These are phyloP conservation scores for Cynanchum wilfordii DNA, from an alignment of 257 asterid species.

Conservation along the genomic window DNA sequence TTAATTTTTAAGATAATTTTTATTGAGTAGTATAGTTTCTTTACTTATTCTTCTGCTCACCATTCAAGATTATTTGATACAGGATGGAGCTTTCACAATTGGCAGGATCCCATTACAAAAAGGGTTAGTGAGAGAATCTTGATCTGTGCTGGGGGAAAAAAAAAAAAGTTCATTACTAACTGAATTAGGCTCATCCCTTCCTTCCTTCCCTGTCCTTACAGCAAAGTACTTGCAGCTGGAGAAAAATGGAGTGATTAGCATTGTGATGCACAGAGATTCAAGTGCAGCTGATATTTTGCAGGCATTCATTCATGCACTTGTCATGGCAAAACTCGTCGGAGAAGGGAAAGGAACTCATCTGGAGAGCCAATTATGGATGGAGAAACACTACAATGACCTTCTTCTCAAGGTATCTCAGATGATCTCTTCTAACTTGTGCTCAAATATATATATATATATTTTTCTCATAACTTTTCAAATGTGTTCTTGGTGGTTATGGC, in stretches of 20 bases:
- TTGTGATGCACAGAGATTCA: slow-evolving; percentile 73
- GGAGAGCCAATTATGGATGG: slow-evolving; percentile 82
- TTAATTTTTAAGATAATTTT: not conserved
- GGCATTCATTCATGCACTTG: slow-evolving; percentile 77
- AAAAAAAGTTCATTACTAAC: not conserved
- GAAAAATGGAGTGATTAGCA: slow-evolving; percentile 36
- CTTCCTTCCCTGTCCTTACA: slow-evolving; percentile 24
- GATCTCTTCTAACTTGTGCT: not conserved
- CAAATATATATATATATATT: too few relatives aligned
- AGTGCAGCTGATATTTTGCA: slow-evolving; percentile 59
- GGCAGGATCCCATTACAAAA: slow-evolving; percentile 55
- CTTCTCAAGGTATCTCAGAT: slow-evolving; percentile 42
- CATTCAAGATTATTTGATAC: slow-evolving; percentile 12
- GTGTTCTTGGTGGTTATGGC: slow-evolving; percentile 20
- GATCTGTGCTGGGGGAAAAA: not conserved
- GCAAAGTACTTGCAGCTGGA: slow-evolving; percentile 61
- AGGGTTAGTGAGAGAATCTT: slow-evolving; percentile 42
- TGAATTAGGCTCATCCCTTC: slow-evolving; percentile 11
- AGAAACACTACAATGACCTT: slow-evolving; percentile 51
- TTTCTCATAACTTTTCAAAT: too few relatives aligned
- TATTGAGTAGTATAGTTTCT: not conserved
- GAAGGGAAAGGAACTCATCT: slow-evolving; percentile 36
- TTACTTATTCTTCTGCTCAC: not conserved
- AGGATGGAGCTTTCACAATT: slow-evolving; percentile 59
- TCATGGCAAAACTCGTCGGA: slow-evolving; percentile 45